Base-by-base conservation (phyloP, 805 yeast species). In the Metschnikowia sp. region DNA sequence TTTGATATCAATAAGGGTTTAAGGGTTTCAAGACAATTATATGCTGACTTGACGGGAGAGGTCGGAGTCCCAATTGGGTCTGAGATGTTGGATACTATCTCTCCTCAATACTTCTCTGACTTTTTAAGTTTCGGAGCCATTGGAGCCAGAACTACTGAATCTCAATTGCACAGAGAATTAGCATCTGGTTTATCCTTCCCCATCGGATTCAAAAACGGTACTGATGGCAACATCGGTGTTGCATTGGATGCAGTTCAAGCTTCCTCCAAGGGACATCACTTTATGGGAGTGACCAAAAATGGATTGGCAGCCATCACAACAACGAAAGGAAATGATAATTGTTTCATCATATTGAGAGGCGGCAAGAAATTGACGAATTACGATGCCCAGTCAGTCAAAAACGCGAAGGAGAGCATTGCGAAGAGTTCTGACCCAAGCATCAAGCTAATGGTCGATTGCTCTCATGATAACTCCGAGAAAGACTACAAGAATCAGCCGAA, bases 141-240 rank as follows among this genome's bases (percentile, higher is more conserved):
- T 66, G 99, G 99, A 61, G 99, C 99, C 35, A 86, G 99, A 77
- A 92, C 99, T 39, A 92, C 99, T 35, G 99, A 92, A 75, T 90
- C 97, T 35, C 99, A 92, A 75, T 81, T 92, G 45, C 99, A 92
- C 70, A 84, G 99, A 69, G 99, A 92, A 70, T 79, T 92, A 57
- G 96, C 98, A 3, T 90, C 97, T 0, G 99, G 98, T 31, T 75
- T 94, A 40, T 88, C 96, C 3, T 92, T 94, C 89, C 99, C 99
- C 37, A 89, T 92, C 50, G 99, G 99, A 45, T 92, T 92, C 84
- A 92, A 92, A 68, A 92, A 92, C 64, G 98, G 98, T 63, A 92
- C 99, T 36, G 98, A 94, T 67, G 99, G 99, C 63, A 83, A 91
- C 39, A 70, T 94, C 43, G 95, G 89, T 57, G 97, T 92, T 53